Evolutionary conservation across 768 basidiomycete genomes (phyloP).

Genomic region (Phaffia australis): DNA sequence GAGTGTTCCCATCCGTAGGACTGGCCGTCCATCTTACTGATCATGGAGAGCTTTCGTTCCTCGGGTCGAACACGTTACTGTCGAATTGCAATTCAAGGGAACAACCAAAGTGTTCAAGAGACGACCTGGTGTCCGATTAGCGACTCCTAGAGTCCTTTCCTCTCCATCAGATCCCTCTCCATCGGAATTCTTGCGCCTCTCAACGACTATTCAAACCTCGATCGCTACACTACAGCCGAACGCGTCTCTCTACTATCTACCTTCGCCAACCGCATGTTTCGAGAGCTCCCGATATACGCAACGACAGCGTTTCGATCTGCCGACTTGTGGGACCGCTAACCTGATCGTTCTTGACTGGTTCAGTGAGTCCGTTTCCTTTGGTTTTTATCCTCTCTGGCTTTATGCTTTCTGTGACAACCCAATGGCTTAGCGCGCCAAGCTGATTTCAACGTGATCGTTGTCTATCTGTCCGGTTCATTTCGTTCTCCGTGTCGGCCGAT

Average conservation of each 20-base stretch:
- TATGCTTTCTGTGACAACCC: neutral
- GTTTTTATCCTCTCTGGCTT: neutral
- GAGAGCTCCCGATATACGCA: conserved; percentile 20
- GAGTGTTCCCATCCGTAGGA: neutral
- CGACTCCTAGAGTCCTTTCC: neutral
- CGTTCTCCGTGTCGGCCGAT: conserved; percentile 6
- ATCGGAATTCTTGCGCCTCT: neutral
- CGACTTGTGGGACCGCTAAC: conserved; percentile 17
- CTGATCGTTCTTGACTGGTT: conserved; percentile 10
- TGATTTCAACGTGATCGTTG: neutral
- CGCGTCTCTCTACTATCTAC: conserved; percentile 20
- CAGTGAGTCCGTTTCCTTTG: neutral
- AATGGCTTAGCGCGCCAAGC: no score
- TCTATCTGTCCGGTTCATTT: conserved; percentile 21
- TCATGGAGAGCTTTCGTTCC: neutral
- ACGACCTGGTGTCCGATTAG: conserved; percentile 9
- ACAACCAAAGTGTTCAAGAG: conserved; percentile 25
- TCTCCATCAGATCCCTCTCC: neutral
- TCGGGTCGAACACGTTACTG: neutral
- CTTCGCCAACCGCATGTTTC: conserved; percentile 19
- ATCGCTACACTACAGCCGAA: conserved; percentile 5
- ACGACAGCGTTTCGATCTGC: conserved; percentile 23
- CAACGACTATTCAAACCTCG: conserved; percentile 17
- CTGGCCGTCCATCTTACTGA: neutral
- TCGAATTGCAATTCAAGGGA: neutral